These are phyloP conservation scores for Hypholoma sublateritium DNA, from an alignment of 768 basidiomycete species.

Conservation along the genomic window DNA sequence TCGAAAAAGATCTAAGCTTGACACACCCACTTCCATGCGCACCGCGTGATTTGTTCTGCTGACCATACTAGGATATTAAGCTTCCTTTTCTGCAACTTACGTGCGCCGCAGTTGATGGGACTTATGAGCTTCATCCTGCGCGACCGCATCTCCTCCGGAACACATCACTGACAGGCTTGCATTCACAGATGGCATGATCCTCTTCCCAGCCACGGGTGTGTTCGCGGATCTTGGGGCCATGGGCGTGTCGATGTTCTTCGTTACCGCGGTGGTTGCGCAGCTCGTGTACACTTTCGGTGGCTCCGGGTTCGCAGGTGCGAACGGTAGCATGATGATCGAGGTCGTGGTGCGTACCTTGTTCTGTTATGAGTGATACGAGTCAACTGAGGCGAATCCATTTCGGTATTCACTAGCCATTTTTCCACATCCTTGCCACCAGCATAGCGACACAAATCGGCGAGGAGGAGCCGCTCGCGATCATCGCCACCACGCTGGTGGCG, in stretches of 20 bases:
- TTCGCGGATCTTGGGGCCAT: constrained; percentile 82
- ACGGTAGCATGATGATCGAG: constrained; percentile 98
- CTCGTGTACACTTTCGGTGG: constrained; percentile 84
- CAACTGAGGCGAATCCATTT: background rate
- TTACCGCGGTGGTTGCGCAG: constrained; percentile 81
- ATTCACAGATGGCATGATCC: constrained; percentile 84
- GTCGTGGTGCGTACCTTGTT: constrained; percentile 67
- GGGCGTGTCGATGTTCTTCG: constrained; percentile 96
- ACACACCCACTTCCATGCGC: background rate
- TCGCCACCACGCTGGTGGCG: constrained; percentile 91
- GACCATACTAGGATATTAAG: constrained; percentile 12
- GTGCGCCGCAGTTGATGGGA: background rate
- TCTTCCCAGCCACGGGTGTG: constrained; percentile 82
- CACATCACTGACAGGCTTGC: background rate
- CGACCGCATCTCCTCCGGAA: background rate
- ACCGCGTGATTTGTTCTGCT: background rate
- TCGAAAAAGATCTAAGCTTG: background rate
- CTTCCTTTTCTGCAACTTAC: constrained; percentile 10
- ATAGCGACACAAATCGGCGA: constrained; percentile 76
- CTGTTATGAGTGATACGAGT: background rate
- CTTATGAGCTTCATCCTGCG: background rate
- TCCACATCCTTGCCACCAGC: constrained; percentile 83
- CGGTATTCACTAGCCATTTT: constrained; percentile 71
- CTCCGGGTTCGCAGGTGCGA: constrained; percentile 86
- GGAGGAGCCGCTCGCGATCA: constrained; percentile 62